Conservation (phyloP, 257 asterid genomes). For the Fraxinus cuspidata region DNA sequence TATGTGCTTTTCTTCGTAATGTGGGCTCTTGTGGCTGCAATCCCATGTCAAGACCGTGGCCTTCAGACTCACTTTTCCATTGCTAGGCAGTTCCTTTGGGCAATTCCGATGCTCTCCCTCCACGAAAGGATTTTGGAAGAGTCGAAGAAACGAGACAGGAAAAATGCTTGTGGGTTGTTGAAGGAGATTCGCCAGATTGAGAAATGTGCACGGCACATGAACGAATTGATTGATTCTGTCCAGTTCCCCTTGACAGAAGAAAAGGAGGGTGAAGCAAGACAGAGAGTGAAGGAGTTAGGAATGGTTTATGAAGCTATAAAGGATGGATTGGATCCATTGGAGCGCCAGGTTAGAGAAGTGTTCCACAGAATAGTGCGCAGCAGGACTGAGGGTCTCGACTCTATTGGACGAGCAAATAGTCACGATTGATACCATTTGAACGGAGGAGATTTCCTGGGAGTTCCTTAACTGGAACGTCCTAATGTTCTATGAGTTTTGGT, state of each 20-base stretch:
- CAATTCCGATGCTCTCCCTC: constrained; percentile 26
- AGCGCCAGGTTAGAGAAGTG: constrained; percentile 35
- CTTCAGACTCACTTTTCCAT: constrained; percentile 28
- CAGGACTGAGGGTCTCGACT: constrained; percentile 32
- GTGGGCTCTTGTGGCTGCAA: constrained; percentile 42
- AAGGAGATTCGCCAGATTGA: constrained; percentile 34
- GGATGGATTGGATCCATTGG: constrained; percentile 30
- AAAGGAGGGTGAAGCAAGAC: constrained; percentile 28
- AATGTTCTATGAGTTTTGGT: background rate
- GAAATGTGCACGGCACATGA: constrained; percentile 28
- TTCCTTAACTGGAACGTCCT: background rate
- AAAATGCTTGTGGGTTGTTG: constrained; percentile 34
- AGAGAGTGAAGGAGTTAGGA: constrained; percentile 30
- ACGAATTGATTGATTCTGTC: constrained; percentile 32
- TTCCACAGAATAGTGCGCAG: constrained; percentile 33
- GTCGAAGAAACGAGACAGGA: constrained; percentile 31
- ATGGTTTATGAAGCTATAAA: constrained; percentile 17
- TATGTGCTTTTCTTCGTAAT: constrained; percentile 35
- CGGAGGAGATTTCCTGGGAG: background rate
- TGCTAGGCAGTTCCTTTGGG: constrained; percentile 29
- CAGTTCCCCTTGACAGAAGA: constrained; percentile 35
- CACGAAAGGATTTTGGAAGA: constrained; percentile 33
- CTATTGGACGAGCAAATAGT: constrained; percentile 22
- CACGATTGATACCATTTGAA: background rate
- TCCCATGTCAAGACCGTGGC: constrained; percentile 45